A percentile compares a stretch with the other conserved stretches of the same genome.
Evolutionary conservation across 163 green algal species (phyloP).

Genomic region (Volvox carteri): DNA sequence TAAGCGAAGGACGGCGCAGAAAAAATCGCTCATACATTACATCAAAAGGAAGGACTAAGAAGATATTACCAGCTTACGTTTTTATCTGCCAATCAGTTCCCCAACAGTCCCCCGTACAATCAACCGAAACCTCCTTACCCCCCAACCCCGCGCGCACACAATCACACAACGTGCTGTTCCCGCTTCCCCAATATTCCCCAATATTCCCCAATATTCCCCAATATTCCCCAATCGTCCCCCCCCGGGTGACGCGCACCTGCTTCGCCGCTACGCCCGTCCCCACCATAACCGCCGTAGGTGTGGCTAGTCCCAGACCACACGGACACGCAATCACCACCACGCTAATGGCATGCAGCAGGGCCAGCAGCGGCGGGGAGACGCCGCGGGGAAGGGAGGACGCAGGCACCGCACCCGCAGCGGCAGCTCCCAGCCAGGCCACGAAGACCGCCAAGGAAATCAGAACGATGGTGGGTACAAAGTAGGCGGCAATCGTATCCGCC

Average conservation of each 20-base stretch:
- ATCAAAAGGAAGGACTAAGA: too few species aligned
- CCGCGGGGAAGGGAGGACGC: conserved; percentile 61
- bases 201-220: too few species aligned
- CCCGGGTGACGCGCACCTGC: conserved; percentile 88
- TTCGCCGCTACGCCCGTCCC: conserved; percentile 81
- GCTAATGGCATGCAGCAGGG: conserved; percentile 74
- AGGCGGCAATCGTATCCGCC: conserved; percentile 72
- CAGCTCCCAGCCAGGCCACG: conserved; percentile 66
- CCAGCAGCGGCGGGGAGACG: conserved; percentile 67
- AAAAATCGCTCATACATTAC: too few species aligned
- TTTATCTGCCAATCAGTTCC: too few species aligned
- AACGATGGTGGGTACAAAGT: conserved; percentile 84
- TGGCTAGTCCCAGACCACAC: conserved; percentile 94
- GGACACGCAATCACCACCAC: conserved; percentile 83
- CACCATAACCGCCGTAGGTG: conserved; percentile 96
- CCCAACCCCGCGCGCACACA: too few species aligned
- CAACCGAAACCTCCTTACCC: too few species aligned
- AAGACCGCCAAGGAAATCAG: conserved; percentile 69
- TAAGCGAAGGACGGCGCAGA: too few species aligned
- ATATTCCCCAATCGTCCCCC: too few species aligned
- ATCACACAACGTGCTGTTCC: too few species aligned
- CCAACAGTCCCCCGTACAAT: too few species aligned
- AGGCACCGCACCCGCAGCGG: background rate
- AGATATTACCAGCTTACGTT: too few species aligned
- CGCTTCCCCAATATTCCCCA: too few species aligned